Base-by-base conservation (phyloP, 192 early-diverging fungal species). In the Podila epicladia region DNA sequence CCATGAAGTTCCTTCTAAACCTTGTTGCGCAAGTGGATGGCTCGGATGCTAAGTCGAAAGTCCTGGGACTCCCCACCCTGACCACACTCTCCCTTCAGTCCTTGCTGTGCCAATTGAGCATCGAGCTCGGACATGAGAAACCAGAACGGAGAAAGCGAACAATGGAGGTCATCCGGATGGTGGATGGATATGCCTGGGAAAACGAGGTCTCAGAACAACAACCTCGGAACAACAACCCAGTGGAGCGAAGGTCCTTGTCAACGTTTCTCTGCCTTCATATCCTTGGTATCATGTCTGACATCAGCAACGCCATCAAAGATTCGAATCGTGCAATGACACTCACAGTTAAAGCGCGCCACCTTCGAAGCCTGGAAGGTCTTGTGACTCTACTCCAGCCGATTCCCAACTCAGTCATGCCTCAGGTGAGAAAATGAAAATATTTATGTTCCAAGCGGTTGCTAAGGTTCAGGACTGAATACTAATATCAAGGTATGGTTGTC, bases 281-380 rank as follows among this genome's bases (percentile, higher is more conserved):
- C 45, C 65, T 80, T 11, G 77, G 71, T 9, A 73, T 80, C 38
- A 48, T 80, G 77, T 69, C 71, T 1, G 77, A 73, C 5, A 58
- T 80, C 7, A 80, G 72, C 60, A 80, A 66, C 37, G 66, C 51
- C 5, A 64, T 80, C 31, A 28, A 67, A 24, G 71, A 68, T 12
- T 53, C 50, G 15, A 45, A 57, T n/a, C 69, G 57, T 12, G 49
- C 33, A 20, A 37, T 80, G 3, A 68, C 71, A 2, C 67, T 80
- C 19, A 32, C 66, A 13, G 59, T 28, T 2, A 80, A 80, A 41
- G 70, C 77, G 19, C 67, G 67, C 31, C 45, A 71, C 50, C 66
- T 80, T 5, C 60, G 77, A 0, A 72, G 77, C 17, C 57, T 80
- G n/a, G 13, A 51, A 8, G 26, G 37, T 2, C 53, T 80, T 19